Conservation (phyloP, 2,329 filamentous ascomycete species). For the Ascosphaera apis region DNA sequence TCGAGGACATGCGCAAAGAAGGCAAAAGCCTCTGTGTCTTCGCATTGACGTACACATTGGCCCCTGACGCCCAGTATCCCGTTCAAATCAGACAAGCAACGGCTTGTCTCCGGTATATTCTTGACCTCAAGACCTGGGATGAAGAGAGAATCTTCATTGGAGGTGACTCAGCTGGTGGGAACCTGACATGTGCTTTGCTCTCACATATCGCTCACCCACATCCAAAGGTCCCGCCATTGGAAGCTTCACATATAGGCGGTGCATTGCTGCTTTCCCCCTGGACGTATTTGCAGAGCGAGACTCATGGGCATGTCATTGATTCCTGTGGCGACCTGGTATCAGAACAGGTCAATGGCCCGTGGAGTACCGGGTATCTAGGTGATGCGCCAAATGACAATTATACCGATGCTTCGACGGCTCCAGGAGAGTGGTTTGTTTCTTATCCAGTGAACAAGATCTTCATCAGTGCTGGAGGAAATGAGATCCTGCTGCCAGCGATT, state of each 20-base stretch:
- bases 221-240: slow-evolving; percentile 23
- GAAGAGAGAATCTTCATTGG: slow-evolving; percentile 17
- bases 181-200: slow-evolving; percentile 17
- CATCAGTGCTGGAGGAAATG: slow-evolving; percentile 29
- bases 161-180: slow-evolving; percentile 23
- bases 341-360: slow-evolving; percentile 14
- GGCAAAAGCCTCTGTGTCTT: slow-evolving; percentile 27
- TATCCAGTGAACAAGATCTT: slow-evolving; percentile 25
- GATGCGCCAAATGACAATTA: slow-evolving; percentile 22
- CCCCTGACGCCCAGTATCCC: slow-evolving; percentile 22
- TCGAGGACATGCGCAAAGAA: slow-evolving; percentile 17
- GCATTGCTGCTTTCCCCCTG: slow-evolving; percentile 35
- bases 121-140: slow-evolving; percentile 12
- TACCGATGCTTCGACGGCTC: slow-evolving; percentile 26
- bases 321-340: slow-evolving; percentile 26
- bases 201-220: slow-evolving; percentile 30
- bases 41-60: slow-evolving; percentile 35
- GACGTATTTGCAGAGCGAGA: slow-evolving; percentile 23
- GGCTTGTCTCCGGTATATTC: slow-evolving; percentile 17
- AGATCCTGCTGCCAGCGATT: slow-evolving; percentile 25
- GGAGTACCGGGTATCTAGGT: slow-evolving; percentile 24
- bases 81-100: slow-evolving; percentile 21
- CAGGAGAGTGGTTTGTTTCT: slow-evolving; percentile 28
- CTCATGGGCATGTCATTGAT: slow-evolving; percentile 21
- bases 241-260: slow-evolving; percentile 22